phyloP scores from a whole-genome alignment of 73 alveolate species.

The Paramecium sonneborni region DNA sequence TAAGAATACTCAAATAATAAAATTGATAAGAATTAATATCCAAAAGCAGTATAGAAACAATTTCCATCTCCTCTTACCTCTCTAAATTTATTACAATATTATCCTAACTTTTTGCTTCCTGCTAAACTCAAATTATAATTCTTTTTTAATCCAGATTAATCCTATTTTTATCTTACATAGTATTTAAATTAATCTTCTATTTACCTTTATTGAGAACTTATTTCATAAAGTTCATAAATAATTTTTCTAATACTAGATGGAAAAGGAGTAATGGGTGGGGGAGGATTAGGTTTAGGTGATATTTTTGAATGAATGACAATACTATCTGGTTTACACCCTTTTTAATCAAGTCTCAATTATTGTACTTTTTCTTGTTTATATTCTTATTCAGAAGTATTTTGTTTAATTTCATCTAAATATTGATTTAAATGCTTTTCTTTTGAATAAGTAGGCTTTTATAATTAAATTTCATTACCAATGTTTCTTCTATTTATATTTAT shows the following conservation, averaged over 20 bases:
- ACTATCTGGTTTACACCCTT: too few relatives aligned
- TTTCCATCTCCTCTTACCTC: not conserved
- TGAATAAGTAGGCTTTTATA: too few relatives aligned
- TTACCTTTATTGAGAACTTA: not conserved
- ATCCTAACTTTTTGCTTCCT: too few relatives aligned
- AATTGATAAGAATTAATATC: not conserved
- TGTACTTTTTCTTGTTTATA: too few relatives aligned
- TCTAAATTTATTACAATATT: not conserved
- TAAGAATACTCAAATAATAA: not conserved
- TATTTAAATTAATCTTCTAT: not conserved
- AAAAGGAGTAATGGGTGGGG: not conserved
- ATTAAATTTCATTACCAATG: too few relatives aligned
- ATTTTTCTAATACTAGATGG: not conserved
- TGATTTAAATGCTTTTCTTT: too few relatives aligned
- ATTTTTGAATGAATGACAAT: too few relatives aligned
- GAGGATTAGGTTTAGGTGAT: too few relatives aligned
- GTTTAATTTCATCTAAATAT: too few relatives aligned
- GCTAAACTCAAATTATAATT: not conserved
- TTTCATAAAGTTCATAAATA: not conserved
- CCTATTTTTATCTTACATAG: not conserved
- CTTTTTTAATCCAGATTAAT: not conserved
- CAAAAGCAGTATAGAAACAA: not conserved
- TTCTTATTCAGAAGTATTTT: too few relatives aligned
- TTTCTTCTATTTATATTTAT: too few relatives aligned
- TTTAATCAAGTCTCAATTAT: too few relatives aligned